A percentile compares a stretch with the other conserved stretches of the same genome.
Conservation (phyloP, 169 alveolate species). For the Babesia bovis region DNA sequence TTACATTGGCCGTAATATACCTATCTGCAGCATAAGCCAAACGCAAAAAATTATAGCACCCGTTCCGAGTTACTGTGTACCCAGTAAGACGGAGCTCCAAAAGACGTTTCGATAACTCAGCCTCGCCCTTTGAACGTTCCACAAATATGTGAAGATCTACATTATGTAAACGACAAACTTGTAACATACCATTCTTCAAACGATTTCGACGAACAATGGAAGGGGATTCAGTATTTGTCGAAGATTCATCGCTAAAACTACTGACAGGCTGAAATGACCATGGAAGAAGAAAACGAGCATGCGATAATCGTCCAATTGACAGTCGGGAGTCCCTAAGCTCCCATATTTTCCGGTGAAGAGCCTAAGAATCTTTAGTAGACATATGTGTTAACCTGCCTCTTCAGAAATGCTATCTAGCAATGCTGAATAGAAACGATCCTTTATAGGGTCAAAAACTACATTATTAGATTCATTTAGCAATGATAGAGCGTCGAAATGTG, state of each 20-base stretch:
- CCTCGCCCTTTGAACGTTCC: conserved; percentile 31
- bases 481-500: conserved; percentile 21
- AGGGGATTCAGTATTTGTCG: not conserved
- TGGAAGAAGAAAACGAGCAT: conserved; percentile 37
- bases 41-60: conserved; percentile 24
- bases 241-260: not conserved
- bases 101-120: conserved; percentile 3
- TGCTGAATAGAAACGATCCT: conserved; percentile 29
- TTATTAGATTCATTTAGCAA: conserved; percentile 28
- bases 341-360: conserved; percentile 4
- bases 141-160: conserved; percentile 30
- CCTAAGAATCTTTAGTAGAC: not conserved
- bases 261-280: conserved; percentile 44
- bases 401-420: conserved; percentile 18
- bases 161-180: not conserved
- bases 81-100: conserved; percentile 56
- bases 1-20: conserved; percentile 1
- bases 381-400: conserved; percentile 12
- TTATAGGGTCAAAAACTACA: conserved; percentile 19
- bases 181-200: conserved; percentile 15
- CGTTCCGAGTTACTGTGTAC: conserved; percentile 9
- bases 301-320: conserved; percentile 41
- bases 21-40: not conserved
- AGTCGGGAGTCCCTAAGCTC: not conserved
- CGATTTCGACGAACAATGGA: not conserved